Percentiles rank a stretch among this genome's conserved stretches.
These are phyloP conservation scores for Eucalyptus microcorys DNA, from an alignment of 345 rosid species.

Conservation along the genomic window DNA sequence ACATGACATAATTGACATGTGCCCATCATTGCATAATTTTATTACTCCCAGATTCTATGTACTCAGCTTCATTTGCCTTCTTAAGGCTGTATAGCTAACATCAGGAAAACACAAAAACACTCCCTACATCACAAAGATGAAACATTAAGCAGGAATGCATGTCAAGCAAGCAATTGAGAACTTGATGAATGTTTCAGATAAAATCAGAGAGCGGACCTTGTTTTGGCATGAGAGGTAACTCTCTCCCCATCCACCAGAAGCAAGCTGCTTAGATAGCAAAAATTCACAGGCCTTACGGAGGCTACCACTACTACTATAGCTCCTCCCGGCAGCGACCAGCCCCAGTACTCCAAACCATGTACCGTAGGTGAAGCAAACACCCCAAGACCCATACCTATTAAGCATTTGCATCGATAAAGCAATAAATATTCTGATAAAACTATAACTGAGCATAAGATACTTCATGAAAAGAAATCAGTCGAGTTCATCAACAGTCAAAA, in stretches of 20 bases:
- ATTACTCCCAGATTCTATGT: neutral
- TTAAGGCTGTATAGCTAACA: neutral
- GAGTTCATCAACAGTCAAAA: neutral
- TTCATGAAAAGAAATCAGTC: neutral
- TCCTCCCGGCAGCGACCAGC: slow-evolving; percentile 71
- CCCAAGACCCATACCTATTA: slow-evolving; percentile 95
- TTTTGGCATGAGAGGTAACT: slow-evolving; percentile 92
- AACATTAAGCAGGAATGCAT: neutral
- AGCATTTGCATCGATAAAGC: neutral
- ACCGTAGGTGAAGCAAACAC: slow-evolving; percentile 79
- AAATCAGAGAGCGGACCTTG: slow-evolving; percentile 28
- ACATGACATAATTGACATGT: neutral
- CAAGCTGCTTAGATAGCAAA: slow-evolving; percentile 70
- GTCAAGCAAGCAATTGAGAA: neutral
- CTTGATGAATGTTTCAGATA: neutral
- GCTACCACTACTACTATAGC: slow-evolving; percentile 33
- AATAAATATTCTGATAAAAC: neutral
- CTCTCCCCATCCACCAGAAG: slow-evolving; percentile 98
- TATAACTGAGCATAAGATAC: neutral
- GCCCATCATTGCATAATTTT: neutral
- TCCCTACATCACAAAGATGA: neutral
- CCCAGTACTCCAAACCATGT: slow-evolving; percentile 81
- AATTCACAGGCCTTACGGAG: slow-evolving; percentile 77
- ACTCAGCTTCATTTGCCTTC: neutral
- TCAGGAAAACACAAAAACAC: neutral